Evolutionary conservation across 768 basidiomycete genomes (phyloP).

Genomic region (Rhizopogon roseolus): DNA sequence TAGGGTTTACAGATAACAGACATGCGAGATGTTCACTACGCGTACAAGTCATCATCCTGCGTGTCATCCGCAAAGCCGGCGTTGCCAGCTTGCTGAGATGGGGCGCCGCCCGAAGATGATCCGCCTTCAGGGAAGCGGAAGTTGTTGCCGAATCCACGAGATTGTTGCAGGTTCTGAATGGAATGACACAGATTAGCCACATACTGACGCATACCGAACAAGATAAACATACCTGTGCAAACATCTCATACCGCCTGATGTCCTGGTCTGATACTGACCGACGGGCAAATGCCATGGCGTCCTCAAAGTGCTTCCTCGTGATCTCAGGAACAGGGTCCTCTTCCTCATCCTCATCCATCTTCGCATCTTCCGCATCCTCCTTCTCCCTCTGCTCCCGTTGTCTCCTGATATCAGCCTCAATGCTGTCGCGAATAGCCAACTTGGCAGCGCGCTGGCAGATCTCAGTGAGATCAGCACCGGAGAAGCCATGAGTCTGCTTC

Average conservation of each 20-base stretch:
- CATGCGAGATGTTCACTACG: constrained; percentile 32
- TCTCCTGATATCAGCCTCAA: constrained; percentile 83
- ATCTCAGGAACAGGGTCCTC: constrained; percentile 92
- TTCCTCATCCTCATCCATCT: constrained; percentile 68
- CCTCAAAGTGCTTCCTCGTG: constrained; percentile 92
- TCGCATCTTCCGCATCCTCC: constrained; percentile 71
- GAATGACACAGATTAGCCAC: constrained; percentile 5
- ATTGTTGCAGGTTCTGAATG: constrained; percentile 81
- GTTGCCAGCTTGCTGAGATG: constrained; percentile 52
- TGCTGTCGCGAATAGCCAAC: constrained; percentile 91
- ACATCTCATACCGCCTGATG: constrained; percentile 98
- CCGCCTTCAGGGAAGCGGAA: constrained; percentile 96
- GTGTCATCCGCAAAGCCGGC: constrained; percentile 81
- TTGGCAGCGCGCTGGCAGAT: constrained; percentile 98
- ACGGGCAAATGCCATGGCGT: constrained; percentile 97
- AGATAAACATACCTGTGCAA: constrained; percentile 64
- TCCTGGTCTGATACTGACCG: constrained; percentile 96
- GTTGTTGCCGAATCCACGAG: constrained; percentile 86
- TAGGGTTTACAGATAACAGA: background rate
- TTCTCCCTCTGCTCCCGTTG: constrained; percentile 77
- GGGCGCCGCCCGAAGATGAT: constrained; percentile 28
- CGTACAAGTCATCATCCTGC: constrained; percentile 90
- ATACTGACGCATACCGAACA: constrained; percentile 1
- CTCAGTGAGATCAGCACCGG: constrained; percentile 99
- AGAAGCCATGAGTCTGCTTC: constrained; percentile 94